These are phyloP conservation scores for Talaromyces thailandensis DNA, from an alignment of 495 filamentous ascomycete genomes.

Conservation along the genomic window DNA sequence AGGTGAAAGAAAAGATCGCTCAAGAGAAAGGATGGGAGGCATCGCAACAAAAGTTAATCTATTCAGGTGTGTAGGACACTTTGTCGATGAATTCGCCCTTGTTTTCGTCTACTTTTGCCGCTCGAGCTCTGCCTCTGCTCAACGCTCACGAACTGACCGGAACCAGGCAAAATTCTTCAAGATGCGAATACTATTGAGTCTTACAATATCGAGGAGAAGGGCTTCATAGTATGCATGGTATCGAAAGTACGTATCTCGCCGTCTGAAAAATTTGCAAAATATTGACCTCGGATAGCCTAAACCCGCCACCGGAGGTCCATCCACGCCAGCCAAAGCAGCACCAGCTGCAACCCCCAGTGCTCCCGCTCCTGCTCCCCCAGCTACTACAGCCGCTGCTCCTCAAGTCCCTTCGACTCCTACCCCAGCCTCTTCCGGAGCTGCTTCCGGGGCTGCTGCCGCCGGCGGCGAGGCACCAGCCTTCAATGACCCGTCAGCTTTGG, in stretches of 20 bases:
- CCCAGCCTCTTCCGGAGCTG: slow-evolving; percentile 52
- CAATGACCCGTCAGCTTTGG: slow-evolving; percentile 69
- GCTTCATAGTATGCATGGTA: slow-evolving; percentile 95
- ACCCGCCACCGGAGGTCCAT: slow-evolving; percentile 48
- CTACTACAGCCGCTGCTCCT: slow-evolving; percentile 42
- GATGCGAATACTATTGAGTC: slow-evolving; percentile 92
- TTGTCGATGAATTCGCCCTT: background rate
- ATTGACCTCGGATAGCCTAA: slow-evolving; percentile 48
- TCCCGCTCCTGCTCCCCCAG: slow-evolving; percentile 58
- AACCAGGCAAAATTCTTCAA: slow-evolving; percentile 86
- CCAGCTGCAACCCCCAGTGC: slow-evolving; percentile 35
- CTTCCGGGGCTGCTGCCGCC: slow-evolving; percentile 28
- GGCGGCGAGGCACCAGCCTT: slow-evolving; percentile 38
- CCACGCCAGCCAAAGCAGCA: slow-evolving; percentile 43
- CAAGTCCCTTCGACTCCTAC: slow-evolving; percentile 55
- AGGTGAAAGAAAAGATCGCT: slow-evolving; percentile 84
- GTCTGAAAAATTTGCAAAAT: background rate
- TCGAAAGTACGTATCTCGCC: slow-evolving; percentile 60
- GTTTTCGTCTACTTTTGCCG: slow-evolving; percentile 4
- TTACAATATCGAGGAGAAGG: slow-evolving; percentile 98
- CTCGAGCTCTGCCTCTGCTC: background rate
- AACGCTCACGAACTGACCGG: slow-evolving; percentile 5
- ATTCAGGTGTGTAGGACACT: slow-evolving; percentile 63
- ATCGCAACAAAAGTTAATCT: slow-evolving; percentile 86
- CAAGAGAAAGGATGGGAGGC: slow-evolving; percentile 87